Percentiles rank a stretch among this genome's conserved stretches.
These are phyloP conservation scores for Digitaria exilis DNA, from an alignment of 202 grass and related monocot species.

Conservation along the genomic window DNA sequence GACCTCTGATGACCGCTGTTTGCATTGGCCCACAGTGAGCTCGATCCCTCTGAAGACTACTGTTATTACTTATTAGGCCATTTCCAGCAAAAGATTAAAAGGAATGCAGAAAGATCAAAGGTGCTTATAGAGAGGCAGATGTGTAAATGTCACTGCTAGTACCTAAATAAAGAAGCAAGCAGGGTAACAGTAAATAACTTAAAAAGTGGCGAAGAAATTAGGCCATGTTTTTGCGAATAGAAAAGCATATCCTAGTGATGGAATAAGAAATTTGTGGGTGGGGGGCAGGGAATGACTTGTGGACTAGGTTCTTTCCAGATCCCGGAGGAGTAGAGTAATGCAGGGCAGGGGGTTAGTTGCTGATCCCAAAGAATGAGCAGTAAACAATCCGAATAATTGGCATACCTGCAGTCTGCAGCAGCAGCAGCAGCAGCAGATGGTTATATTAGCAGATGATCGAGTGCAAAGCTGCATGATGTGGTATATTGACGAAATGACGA, in stretches of 20 bases:
- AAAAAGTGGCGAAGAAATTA: too few species aligned
- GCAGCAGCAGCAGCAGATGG: constrained; percentile 3
- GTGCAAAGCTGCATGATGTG: constrained; percentile 15
- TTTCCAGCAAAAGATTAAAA: neutral
- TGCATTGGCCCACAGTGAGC: neutral
- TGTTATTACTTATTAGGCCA: constrained; percentile 5
- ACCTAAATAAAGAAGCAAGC: neutral
- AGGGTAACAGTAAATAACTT: neutral
- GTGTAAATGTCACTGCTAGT: neutral
- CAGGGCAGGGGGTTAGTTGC: constrained; percentile 3
- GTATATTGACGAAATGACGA: constrained; percentile 38
- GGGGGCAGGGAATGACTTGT: constrained; percentile 19
- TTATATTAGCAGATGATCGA: neutral
- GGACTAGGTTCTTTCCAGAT: constrained; percentile 48
- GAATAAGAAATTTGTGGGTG: constrained; percentile 31
- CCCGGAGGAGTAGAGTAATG: constrained; percentile 24
- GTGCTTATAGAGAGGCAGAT: neutral
- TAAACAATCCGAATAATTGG: constrained; percentile 23
- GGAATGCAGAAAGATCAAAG: neutral
- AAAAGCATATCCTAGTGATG: constrained; percentile 21
- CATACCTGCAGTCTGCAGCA: neutral
- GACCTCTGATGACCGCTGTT: too few species aligned
- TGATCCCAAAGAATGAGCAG: constrained; percentile 29
- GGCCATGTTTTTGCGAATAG: constrained; percentile 1
- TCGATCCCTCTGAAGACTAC: neutral